These are phyloP conservation scores for Solanum medicagineum DNA, from an alignment of 257 asterid genomes.

Conservation along the genomic window DNA sequence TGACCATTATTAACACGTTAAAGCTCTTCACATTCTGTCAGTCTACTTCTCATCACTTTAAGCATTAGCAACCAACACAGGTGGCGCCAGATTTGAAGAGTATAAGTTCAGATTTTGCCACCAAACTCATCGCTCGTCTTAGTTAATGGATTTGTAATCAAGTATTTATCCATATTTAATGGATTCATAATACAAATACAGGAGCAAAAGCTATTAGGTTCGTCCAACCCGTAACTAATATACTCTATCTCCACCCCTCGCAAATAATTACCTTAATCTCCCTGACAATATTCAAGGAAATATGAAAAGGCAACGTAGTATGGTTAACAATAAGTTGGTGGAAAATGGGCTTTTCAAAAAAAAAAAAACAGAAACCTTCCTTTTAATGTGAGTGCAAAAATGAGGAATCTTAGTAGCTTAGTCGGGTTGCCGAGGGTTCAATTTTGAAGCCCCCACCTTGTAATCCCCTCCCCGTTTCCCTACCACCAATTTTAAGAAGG, in stretches of 20 bases:
- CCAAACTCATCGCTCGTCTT: not conserved
- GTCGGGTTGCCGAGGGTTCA: accelerated
- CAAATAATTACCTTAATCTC: not conserved
- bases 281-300: not conserved
- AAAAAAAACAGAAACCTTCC: too few species aligned
- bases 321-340: not conserved
- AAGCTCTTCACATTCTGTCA: not conserved
- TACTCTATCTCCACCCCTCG: not conserved
- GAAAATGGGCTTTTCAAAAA: not conserved
- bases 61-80: not conserved
- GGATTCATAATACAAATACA: not conserved
- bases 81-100: not conserved
- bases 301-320: not conserved
- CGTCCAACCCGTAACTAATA: not conserved
- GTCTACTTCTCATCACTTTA: not conserved
- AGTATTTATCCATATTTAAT: not conserved
- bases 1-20: not conserved
- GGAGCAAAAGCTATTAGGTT: not conserved
- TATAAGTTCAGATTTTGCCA: not conserved
- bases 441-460: not conserved
- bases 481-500: not conserved
- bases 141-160: not conserved
- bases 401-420: not conserved
- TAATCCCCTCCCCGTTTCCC: not conserved
- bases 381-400: not conserved